Evolutionary conservation across 2,329 filamentous ascomycete species (phyloP).

Genomic region (Thielaviopsis ethacetica): DNA sequence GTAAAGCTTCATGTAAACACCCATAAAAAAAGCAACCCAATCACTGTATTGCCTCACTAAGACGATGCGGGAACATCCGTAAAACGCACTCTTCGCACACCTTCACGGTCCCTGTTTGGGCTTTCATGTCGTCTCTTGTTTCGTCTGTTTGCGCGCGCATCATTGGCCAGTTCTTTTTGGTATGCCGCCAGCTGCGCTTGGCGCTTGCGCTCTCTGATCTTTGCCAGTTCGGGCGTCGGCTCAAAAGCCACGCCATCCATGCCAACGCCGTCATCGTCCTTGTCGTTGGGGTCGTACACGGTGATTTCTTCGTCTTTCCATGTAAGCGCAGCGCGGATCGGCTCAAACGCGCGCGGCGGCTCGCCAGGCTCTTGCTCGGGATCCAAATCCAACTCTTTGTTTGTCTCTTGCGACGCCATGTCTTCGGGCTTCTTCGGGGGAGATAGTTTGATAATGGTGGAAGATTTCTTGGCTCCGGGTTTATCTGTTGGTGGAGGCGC

Average conservation of each 20-base stretch:
- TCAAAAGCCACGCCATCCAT: slow-evolving; percentile 54
- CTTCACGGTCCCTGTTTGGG: background rate
- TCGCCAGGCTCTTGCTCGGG: slow-evolving; percentile 19
- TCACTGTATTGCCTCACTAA: background rate
- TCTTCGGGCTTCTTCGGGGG: background rate
- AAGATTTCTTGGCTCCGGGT: background rate
- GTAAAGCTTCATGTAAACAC: background rate
- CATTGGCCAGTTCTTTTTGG: slow-evolving; percentile 40
- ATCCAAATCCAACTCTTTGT: slow-evolving; percentile 14
- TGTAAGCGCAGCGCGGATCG: slow-evolving; percentile 41
- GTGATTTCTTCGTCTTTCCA: slow-evolving; percentile 56
- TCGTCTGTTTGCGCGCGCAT: slow-evolving; percentile 31
- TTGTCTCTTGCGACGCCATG: slow-evolving; percentile 11
- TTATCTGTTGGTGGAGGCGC: background rate
- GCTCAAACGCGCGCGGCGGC: slow-evolving; percentile 27
- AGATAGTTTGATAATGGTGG: background rate
- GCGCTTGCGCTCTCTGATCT: slow-evolving; percentile 38
- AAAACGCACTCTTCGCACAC: slow-evolving; percentile 7
- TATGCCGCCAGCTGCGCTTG: slow-evolving; percentile 47
- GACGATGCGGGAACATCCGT: slow-evolving; percentile 1
- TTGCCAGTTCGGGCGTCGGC: slow-evolving; percentile 43
- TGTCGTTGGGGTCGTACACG: slow-evolving; percentile 45
- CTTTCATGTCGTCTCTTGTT: slow-evolving; percentile 8
- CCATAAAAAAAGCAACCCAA: background rate
- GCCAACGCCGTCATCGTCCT: slow-evolving; percentile 49